Conservation (phyloP, 1,284 basidiomycete species). For the Naganishia liquefaciens region DNA sequence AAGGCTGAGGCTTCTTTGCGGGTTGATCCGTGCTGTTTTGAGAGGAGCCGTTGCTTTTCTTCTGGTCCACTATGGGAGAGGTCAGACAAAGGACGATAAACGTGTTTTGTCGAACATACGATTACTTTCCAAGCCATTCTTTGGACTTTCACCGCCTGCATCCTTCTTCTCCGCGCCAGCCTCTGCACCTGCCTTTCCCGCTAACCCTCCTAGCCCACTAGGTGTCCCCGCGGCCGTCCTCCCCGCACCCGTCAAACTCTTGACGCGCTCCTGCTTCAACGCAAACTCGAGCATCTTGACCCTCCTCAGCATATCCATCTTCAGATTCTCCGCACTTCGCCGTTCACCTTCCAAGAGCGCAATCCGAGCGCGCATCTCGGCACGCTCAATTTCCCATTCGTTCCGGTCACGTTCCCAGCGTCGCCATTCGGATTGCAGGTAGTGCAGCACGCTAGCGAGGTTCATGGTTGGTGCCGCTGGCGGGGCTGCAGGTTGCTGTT, state of each 20-base stretch:
- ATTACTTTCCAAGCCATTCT: slow-evolving; percentile 3
- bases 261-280: slow-evolving; percentile 86
- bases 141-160: not conserved
- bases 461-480: slow-evolving; percentile 70
- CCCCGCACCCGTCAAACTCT: slow-evolving; percentile 63
- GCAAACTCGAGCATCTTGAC: slow-evolving; percentile 99
- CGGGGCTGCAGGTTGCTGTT: slow-evolving; percentile 67
- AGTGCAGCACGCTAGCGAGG: slow-evolving; percentile 92
- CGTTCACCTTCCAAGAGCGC: slow-evolving; percentile 97
- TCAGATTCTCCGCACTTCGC: slow-evolving; percentile 93
- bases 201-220: not conserved
- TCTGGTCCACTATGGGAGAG: not conserved
- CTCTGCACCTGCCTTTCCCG: slow-evolving; percentile 6
- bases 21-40: not conserved
- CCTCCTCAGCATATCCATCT: slow-evolving; percentile 89
- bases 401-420: slow-evolving; percentile 95
- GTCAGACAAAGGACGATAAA: not conserved
- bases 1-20: slow-evolving; percentile 26
- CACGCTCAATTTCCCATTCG: slow-evolving; percentile 99
- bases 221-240: slow-evolving; percentile 39
- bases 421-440: slow-evolving; percentile 96
- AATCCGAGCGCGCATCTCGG: slow-evolving; percentile 94
- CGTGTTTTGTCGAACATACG: not conserved
- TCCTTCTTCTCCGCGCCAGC: slow-evolving; percentile 12
- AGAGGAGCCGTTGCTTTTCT: slow-evolving; percentile 4